Conservation (phyloP, 2,329 filamentous ascomycete species). For the Emergomyces africanus region DNA sequence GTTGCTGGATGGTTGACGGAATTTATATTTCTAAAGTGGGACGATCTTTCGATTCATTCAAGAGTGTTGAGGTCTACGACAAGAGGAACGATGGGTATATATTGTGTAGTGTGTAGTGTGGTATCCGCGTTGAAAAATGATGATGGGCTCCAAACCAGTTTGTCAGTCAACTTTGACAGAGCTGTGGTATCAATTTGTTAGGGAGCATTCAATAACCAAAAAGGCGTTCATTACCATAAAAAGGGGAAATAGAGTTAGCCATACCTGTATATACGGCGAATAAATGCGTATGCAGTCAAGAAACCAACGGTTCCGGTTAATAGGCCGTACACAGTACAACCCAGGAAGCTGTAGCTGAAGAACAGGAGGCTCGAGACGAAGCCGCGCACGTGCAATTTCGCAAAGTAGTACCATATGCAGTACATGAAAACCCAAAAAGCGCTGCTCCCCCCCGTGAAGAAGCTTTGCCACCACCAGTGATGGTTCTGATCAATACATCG, state of each 20-base stretch:
- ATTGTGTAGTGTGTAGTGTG: background rate
- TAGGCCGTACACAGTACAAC: constrained; percentile 68
- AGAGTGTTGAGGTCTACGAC: too few relatives aligned
- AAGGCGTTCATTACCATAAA: background rate
- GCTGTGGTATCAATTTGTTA: constrained; percentile 1
- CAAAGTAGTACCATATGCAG: constrained; percentile 71
- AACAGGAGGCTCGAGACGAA: constrained; percentile 70
- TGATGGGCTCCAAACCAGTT: background rate
- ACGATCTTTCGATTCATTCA: background rate
- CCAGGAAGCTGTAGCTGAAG: constrained; percentile 73
- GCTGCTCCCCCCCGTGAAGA: constrained; percentile 63
- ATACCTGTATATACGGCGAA: constrained; percentile 69
- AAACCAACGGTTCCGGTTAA: constrained; percentile 77
- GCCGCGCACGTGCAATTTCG: constrained; percentile 67
- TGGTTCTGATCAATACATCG: constrained; percentile 48
- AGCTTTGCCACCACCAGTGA: constrained; percentile 88
- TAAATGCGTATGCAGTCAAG: constrained; percentile 70
- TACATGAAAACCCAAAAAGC: constrained; percentile 73
- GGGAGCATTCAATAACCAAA: background rate
- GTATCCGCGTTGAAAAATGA: background rate
- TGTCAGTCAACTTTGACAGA: constrained; percentile 11
- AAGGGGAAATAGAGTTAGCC: constrained; percentile 20
- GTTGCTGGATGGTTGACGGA: background rate
- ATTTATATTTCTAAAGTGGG: background rate
- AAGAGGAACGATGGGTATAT: background rate